Percentiles rank a stretch among this genome's conserved stretches.
Evolutionary conservation across 306 rosid species (phyloP).

Genomic region (Carpinus viminea): DNA sequence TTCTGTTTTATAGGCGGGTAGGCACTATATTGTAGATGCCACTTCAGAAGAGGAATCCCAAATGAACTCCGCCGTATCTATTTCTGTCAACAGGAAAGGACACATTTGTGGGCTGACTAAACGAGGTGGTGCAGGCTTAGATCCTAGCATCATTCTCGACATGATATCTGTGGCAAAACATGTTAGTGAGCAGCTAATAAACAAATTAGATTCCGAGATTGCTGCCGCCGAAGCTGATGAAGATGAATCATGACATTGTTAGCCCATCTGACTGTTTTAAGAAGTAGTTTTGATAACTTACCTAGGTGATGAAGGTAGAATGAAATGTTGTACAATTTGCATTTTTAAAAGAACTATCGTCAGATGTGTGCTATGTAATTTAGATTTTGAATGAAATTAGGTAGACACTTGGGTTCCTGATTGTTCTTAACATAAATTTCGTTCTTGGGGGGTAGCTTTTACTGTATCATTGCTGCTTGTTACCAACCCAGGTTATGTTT

Average conservation of each 20-base stretch:
- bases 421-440: too few relatives aligned
- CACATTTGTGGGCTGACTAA: constrained; percentile 75
- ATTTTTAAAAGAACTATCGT: neutral
- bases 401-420: neutral
- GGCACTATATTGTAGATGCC: constrained; percentile 83
- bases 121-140: constrained; percentile 79
- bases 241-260: constrained; percentile 46
- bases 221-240: constrained; percentile 78
- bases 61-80: constrained; percentile 82
- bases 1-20: constrained; percentile 55
- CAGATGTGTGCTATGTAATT: neutral
- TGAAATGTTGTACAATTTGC: neutral
- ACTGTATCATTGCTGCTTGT: neutral
- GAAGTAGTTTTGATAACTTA: neutral
- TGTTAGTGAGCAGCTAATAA: constrained; percentile 66
- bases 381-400: neutral
- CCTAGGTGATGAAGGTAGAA: constrained; percentile 1
- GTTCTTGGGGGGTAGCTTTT: neutral
- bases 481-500: neutral
- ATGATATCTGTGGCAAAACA: constrained; percentile 78
- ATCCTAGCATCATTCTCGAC: constrained; percentile 85
- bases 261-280: constrained; percentile 1
- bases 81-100: constrained; percentile 67
- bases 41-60: constrained; percentile 89
- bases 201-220: constrained; percentile 75